Evolutionary conservation across 2,329 filamentous ascomycete genomes (phyloP).

Genomic region (Penicillium expansum): DNA sequence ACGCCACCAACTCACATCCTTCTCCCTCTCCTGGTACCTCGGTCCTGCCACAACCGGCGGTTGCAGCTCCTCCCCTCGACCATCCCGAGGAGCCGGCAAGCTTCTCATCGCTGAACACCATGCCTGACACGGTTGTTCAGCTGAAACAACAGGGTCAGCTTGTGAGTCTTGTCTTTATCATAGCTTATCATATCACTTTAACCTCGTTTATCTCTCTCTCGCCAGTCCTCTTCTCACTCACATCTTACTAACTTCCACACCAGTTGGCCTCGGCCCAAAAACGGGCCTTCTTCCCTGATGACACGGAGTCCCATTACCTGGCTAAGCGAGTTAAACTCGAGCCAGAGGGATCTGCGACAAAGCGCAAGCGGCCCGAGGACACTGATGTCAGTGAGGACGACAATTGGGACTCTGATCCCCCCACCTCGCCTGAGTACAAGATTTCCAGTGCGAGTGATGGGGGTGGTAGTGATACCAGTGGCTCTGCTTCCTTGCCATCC

Average conservation of each 20-base stretch:
- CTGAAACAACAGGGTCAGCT: background rate
- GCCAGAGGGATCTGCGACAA: background rate
- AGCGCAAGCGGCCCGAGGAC: background rate
- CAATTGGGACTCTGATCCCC: background rate
- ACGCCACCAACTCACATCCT: background rate
- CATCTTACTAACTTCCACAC: background rate
- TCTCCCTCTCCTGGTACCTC: background rate
- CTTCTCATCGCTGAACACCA: background rate
- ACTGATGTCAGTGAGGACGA: background rate
- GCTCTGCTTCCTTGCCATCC: background rate
- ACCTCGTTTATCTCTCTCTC: background rate
- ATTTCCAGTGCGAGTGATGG: background rate
- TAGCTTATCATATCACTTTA: background rate
- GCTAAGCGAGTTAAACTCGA: background rate
- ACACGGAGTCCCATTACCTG: background rate
- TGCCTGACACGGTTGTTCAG: background rate
- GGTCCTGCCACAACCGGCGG: background rate
- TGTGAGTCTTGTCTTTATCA: background rate
- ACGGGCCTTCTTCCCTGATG: background rate
- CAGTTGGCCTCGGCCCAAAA: background rate
- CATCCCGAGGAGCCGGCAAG: too few relatives aligned
- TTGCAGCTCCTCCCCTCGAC: background rate
- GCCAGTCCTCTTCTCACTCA: background rate
- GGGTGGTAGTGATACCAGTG: background rate
- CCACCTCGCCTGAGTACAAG: background rate